Conservation (phyloP, 1,284 basidiomycete species). For the Sporisorium reilianum region DNA sequence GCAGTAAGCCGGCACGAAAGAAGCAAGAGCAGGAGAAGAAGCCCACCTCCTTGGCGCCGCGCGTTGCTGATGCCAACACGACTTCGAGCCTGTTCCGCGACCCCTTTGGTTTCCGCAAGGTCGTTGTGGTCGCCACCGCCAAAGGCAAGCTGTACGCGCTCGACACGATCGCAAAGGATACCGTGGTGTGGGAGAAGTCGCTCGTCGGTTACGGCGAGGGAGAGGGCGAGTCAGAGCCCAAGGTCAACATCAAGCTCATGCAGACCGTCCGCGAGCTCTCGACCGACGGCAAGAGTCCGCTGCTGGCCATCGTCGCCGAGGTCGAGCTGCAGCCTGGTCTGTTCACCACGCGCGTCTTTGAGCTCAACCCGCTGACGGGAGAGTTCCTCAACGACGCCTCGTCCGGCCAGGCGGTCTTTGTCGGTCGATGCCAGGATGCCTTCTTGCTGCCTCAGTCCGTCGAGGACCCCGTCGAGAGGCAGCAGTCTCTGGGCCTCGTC, state of each 20-base stretch:
- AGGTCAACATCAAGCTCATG: slow-evolving; percentile 57
- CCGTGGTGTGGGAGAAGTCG: slow-evolving; percentile 65
- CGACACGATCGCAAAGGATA: slow-evolving; percentile 77
- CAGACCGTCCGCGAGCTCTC: slow-evolving; percentile 57
- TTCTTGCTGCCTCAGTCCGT: slow-evolving; percentile 52
- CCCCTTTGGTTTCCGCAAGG: slow-evolving; percentile 86
- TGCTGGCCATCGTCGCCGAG: slow-evolving; percentile 63
- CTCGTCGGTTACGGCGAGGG: slow-evolving; percentile 64
- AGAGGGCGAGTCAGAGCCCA: slow-evolving; percentile 57
- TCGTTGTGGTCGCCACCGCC: slow-evolving; percentile 80
- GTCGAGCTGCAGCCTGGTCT: slow-evolving; percentile 42
- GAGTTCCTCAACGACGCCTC: slow-evolving; percentile 49
- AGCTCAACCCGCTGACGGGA: slow-evolving; percentile 66
- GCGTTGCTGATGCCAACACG: slow-evolving; percentile 44
- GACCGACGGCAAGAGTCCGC: slow-evolving; percentile 50
- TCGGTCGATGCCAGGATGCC: slow-evolving; percentile 52
- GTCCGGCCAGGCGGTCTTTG: slow-evolving; percentile 46
- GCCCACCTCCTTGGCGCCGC: slow-evolving; percentile 50
- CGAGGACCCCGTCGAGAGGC: slow-evolving; percentile 50
- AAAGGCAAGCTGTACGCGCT: slow-evolving; percentile 85
- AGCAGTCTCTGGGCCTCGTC: slow-evolving; percentile 75
- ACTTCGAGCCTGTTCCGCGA: slow-evolving; percentile 71
- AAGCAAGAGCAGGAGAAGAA: slow-evolving; percentile 34
- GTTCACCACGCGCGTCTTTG: slow-evolving; percentile 59
- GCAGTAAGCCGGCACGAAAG: slow-evolving; percentile 31